A percentile compares a stretch with the other conserved stretches of the same genome.
Conservation (phyloP, 768 basidiomycete genomes). For the Psilocybe cyanescens region DNA sequence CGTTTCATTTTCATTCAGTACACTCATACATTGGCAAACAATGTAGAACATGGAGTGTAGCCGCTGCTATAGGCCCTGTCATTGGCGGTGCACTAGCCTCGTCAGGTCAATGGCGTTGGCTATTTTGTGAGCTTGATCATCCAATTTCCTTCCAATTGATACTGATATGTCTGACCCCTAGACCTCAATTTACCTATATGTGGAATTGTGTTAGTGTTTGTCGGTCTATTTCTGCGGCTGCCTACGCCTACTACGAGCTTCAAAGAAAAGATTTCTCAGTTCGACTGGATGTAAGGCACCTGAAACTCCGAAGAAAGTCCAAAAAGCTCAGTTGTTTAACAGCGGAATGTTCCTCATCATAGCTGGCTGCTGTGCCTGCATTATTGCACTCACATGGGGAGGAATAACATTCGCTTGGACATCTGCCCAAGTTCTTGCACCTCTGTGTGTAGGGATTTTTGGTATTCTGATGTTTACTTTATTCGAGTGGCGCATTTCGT, state of each 20-base stretch:
- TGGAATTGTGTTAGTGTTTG: no score
- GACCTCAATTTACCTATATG: no score
- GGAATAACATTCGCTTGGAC: constrained; percentile 48
- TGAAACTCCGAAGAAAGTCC: not conserved
- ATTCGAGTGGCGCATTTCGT: constrained; percentile 35
- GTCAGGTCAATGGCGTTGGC: constrained; percentile 40
- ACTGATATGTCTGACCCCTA: no score
- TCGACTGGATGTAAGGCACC: constrained; percentile 48
- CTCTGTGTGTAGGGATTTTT: constrained; percentile 44
- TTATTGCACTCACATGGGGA: constrained; percentile 52
- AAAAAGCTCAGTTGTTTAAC: not conserved
- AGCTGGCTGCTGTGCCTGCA: constrained; percentile 33
- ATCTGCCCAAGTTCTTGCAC: constrained; percentile 40
- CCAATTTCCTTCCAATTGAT: constrained; percentile 27
- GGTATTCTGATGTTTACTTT: constrained; percentile 40
- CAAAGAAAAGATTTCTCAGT: constrained; percentile 36
- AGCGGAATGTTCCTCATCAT: constrained; percentile 49
- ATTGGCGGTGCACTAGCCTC: constrained; percentile 38
- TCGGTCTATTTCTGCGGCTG: constrained; percentile 32
- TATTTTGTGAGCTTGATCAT: constrained; percentile 44
- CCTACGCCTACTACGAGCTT: constrained; percentile 35
- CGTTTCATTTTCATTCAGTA: no score
- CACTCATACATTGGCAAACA: no score
- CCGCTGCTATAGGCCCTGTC: constrained; percentile 35
- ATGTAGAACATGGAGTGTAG: constrained; percentile 36